Evolutionary conservation across 2,329 filamentous ascomycete genomes (phyloP), one percentile per base, ranked within the genome.

Genomic region (Thelonectria rubi): DNA sequence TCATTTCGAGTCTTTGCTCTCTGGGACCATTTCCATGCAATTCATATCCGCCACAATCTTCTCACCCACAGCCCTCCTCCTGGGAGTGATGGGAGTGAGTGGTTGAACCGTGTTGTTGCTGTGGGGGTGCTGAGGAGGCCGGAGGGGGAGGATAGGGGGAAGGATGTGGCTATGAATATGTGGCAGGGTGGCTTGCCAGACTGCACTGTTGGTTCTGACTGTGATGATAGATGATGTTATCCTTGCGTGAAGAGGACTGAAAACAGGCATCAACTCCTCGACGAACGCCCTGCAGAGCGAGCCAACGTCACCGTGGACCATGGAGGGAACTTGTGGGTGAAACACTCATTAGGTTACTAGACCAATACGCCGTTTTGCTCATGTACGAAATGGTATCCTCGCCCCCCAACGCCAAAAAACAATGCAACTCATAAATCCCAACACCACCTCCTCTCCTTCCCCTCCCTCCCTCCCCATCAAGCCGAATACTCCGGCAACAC

Each of bases 91-190:
- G 1, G 70, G 26, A 79, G 79, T 52, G 63, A 69, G 26, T 80
- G 76, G 76, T 60, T 80, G 20, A 79, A 80, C 55, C 69, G 68
- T 11, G 67, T 76, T 2, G 69, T 78, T 3, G 75, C 72, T 0
- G 58, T 67, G 0, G 72, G 72, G 0, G 64, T 72, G 2, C 8
- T 72, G 26, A 54, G 68, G 1, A n/a, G 64, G 0, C 63, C 65
- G 0, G 52, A 47, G 1, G 60, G 52, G 1, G 63, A 58, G 3
- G 62, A 60, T 1, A 57, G 46, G 0, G 68, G 66, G 1, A 70
- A 71, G 14, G 69, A 71, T 47, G 69, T 71, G 2, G n/a, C 68
- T 6, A 71, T 71, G 26, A 68, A 71, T 10, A 66, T 71, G 62
- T 72, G 68, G 69, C 58, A n/a, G 66, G 55, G 70, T 69, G 45